Conservation (phyloP, 164 flowering plant species). For the Aristolochia fimbriata region DNA sequence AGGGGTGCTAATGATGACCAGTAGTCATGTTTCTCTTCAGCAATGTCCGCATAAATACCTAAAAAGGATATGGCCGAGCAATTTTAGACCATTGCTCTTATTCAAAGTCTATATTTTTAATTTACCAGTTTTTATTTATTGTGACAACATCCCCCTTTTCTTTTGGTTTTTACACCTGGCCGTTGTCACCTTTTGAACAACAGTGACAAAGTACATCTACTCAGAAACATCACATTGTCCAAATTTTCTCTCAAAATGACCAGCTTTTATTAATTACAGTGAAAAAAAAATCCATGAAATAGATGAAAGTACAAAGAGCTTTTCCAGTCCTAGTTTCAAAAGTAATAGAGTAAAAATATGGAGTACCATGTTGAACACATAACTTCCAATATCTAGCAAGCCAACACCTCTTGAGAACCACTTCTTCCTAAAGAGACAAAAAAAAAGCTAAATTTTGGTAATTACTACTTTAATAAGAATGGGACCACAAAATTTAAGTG, state of each 20-base stretch:
- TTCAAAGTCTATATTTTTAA: too few species aligned
- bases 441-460: neutral
- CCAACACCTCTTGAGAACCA: conserved; percentile 97
- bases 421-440: conserved; percentile 55
- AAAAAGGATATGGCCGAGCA: neutral
- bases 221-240: too few species aligned
- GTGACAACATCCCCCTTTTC: too few species aligned
- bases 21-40: conserved; percentile 46
- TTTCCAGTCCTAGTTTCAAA: neutral
- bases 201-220: too few species aligned
- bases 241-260: too few species aligned
- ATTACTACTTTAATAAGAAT: too few species aligned
- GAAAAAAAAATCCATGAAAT: neutral
- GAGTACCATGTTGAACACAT: conserved; percentile 70
- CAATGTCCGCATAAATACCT: conserved; percentile 81
- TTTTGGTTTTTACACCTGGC: too few species aligned
- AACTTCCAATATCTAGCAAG: conserved; percentile 90
- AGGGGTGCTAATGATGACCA: conserved; percentile 89
- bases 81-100: neutral
- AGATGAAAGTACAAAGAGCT: neutral
- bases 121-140: too few species aligned
- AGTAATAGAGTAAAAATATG: neutral
- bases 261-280: too few species aligned
- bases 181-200: too few species aligned
- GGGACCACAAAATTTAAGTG: neutral